These are phyloP conservation scores for Eremochloa ophiuroides DNA, from an alignment of 176 grass and related monocot species.

Conservation along the genomic window DNA sequence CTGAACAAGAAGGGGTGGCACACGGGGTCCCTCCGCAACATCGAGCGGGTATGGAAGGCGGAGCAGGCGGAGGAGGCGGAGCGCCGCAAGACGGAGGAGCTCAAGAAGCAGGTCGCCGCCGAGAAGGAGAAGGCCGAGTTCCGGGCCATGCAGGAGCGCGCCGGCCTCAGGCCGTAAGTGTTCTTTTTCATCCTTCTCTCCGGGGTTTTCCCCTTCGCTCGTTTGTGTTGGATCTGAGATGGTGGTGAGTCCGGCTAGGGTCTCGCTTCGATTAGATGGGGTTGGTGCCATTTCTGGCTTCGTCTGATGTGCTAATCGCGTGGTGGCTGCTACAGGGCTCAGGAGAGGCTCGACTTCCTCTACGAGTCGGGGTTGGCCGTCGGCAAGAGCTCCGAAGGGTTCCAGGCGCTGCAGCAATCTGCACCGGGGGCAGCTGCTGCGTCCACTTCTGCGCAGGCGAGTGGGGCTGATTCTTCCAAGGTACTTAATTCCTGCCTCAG, in stretches of 20 bases:
- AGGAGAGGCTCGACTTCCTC: constrained; percentile 95
- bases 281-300: neutral
- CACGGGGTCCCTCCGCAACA: constrained; percentile 90
- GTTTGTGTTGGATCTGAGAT: constrained; percentile 9
- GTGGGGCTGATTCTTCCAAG: constrained; percentile 59
- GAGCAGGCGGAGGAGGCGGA: constrained; percentile 95
- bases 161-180: constrained; percentile 79
- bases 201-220: neutral
- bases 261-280: neutral
- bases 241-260: constrained; percentile 6
- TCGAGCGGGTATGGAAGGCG: constrained; percentile 97
- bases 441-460: constrained; percentile 23
- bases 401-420: constrained; percentile 70
- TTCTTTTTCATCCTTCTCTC: neutral
- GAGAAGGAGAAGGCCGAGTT: constrained; percentile 88
- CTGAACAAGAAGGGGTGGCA: constrained; percentile 99
- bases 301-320: neutral
- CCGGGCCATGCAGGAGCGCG: constrained; percentile 83
- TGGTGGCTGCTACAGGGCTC: constrained; percentile 44
- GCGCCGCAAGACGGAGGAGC: constrained; percentile 88
- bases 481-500: constrained; percentile 13
- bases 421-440: constrained; percentile 13
- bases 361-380: constrained; percentile 91
- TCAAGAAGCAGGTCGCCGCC: constrained; percentile 90
- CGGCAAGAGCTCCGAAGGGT: constrained; percentile 89